Evolutionary conservation across 2,329 filamentous ascomycete genomes (phyloP).

Genomic region (Botryotinia globosa): DNA sequence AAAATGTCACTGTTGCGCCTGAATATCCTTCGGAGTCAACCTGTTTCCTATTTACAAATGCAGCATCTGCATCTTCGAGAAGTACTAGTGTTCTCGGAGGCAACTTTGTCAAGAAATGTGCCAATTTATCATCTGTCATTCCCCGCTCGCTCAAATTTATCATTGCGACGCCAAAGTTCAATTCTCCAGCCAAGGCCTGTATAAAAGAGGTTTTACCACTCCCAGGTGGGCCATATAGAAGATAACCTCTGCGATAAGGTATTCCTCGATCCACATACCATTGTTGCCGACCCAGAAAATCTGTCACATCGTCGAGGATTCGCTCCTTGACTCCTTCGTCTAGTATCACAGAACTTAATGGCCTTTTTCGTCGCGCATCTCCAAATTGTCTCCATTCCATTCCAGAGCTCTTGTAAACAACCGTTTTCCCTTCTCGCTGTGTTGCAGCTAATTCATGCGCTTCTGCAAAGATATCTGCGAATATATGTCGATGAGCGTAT

Average conservation of each 20-base stretch:
- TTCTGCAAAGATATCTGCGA: slow-evolving; percentile 85
- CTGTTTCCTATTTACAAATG: slow-evolving; percentile 55
- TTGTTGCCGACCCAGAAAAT: slow-evolving; percentile 68
- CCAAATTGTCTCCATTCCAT: slow-evolving; percentile 85
- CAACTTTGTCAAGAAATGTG: slow-evolving; percentile 49
- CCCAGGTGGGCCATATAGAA: slow-evolving; percentile 74
- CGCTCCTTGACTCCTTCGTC: slow-evolving; percentile 68
- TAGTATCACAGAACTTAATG: slow-evolving; percentile 81
- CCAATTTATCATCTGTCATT: slow-evolving; percentile 58
- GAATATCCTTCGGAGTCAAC: slow-evolving; percentile 44
- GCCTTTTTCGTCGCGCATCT: slow-evolving; percentile 79
- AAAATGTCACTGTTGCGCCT: slow-evolving; percentile 65
- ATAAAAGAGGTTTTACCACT: slow-evolving; percentile 91
- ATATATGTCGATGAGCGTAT: slow-evolving; percentile 83
- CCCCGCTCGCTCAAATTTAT: slow-evolving; percentile 49
- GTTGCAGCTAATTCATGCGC: slow-evolving; percentile 77
- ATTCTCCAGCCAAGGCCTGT: slow-evolving; percentile 77
- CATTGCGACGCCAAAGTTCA: slow-evolving; percentile 53
- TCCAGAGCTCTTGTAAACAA: slow-evolving; percentile 82
- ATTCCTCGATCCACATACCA: slow-evolving; percentile 79
- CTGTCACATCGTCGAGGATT: slow-evolving; percentile 50
- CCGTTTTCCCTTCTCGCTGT: slow-evolving; percentile 86
- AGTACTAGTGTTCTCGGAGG: slow-evolving; percentile 54
- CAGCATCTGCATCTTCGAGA: slow-evolving; percentile 55
- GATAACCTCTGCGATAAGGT: slow-evolving; percentile 72